phyloP scores from a whole-genome alignment of 768 basidiomycete genomes.

The Trametes meyenii region DNA sequence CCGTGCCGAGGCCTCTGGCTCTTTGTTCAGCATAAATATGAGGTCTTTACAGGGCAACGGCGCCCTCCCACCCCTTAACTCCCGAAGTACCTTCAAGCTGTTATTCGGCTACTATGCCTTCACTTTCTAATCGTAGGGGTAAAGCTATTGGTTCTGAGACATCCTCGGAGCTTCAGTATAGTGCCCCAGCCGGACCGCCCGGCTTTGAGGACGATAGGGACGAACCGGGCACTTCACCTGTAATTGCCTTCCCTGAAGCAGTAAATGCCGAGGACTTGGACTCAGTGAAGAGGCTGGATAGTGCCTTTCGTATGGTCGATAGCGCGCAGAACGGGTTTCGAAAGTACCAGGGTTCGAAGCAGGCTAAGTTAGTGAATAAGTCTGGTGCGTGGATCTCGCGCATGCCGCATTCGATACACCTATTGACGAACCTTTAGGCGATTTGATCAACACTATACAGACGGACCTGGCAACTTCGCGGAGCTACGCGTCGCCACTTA shows the following conservation, averaged over 20 bases:
- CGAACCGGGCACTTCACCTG: neutral
- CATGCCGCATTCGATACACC: too few species aligned
- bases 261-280: neutral
- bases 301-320: neutral
- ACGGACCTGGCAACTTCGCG: conserved; percentile 1
- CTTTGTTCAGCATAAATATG: too few species aligned
- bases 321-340: conserved; percentile 3
- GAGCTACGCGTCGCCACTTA: neutral
- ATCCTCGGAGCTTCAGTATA: neutral
- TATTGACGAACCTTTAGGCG: neutral
- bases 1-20: too few species aligned
- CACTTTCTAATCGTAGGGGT: too few species aligned
- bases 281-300: neutral
- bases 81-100: too few species aligned
- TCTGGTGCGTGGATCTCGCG: conserved; percentile 1
- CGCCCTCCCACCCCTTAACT: too few species aligned
- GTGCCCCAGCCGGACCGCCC: neutral
- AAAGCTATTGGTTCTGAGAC: too few species aligned
- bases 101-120: too few species aligned
- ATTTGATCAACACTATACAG: neutral
- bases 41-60: too few species aligned
- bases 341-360: conserved; percentile 1
- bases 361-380: conserved; percentile 2
- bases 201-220: neutral
- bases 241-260: neutral